These are phyloP conservation scores for Leishmania amazonensis DNA, from an alignment of 208 protist species.

Conservation along the genomic window DNA sequence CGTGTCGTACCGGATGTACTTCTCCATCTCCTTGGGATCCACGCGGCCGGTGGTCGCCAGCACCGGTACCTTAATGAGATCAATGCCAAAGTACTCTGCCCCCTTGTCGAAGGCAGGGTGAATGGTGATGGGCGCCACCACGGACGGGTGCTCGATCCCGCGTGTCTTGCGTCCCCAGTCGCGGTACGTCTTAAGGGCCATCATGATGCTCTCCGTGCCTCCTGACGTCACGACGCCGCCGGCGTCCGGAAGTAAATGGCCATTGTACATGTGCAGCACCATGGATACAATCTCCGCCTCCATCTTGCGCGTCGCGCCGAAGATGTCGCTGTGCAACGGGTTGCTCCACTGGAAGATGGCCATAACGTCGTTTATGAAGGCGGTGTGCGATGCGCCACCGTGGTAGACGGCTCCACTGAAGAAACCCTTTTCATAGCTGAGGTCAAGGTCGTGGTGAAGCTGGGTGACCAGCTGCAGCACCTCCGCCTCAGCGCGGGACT, in stretches of 20 bases:
- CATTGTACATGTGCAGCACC: constrained; percentile 95
- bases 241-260: constrained; percentile 74
- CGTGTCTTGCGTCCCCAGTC: constrained; percentile 83
- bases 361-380: constrained; percentile 91
- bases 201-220: constrained; percentile 97
- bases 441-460: constrained; percentile 70
- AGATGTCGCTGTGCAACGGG: constrained; percentile 96
- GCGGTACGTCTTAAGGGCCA: constrained; percentile 97
- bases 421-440: constrained; percentile 68
- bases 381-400: constrained; percentile 77
- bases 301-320: constrained; percentile 97
- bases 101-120: constrained; percentile 99
- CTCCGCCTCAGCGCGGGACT: constrained; percentile 49
- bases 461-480: constrained; percentile 59
- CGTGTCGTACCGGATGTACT: constrained; percentile 95
- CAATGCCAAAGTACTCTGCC: constrained; percentile 96
- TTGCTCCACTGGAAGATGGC: constrained; percentile 94
- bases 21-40: constrained; percentile 80
- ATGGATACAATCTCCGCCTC: constrained; percentile 98
- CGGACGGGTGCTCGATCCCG: constrained; percentile 91
- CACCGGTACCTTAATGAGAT: constrained; percentile 93
- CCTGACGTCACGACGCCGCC: constrained; percentile 97
- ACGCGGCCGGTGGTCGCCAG: constrained; percentile 73
- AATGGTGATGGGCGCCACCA: constrained; percentile 92
- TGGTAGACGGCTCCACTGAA: constrained; percentile 95